Evolutionary conservation across 805 yeast species (phyloP).

Genomic region (Candida khao-thaluensis): DNA sequence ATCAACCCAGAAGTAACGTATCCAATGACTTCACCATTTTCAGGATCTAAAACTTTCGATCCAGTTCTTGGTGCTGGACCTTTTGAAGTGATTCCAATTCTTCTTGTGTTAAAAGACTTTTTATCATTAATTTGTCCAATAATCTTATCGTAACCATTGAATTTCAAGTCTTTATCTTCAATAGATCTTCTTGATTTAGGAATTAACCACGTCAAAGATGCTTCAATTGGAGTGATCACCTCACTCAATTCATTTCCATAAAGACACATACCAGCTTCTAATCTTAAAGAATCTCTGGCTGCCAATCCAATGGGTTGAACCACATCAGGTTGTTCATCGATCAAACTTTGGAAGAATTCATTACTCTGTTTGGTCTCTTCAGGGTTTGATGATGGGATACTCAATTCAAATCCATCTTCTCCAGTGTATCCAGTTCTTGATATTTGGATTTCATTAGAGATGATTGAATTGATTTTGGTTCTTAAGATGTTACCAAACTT

Average conservation of each 20-base stretch:
- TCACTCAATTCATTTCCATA: constrained; percentile 92
- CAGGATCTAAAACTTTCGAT: constrained; percentile 58
- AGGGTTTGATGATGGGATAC: constrained; percentile 55
- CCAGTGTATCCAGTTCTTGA: constrained; percentile 98
- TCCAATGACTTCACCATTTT: constrained; percentile 41
- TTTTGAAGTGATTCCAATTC: constrained; percentile 72
- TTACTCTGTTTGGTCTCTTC: constrained; percentile 44
- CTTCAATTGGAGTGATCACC: constrained; percentile 80
- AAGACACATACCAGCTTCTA: constrained; percentile 98
- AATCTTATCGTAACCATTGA: constrained; percentile 77
- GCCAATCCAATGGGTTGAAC: constrained; percentile 93
- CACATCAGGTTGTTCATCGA: constrained; percentile 49
- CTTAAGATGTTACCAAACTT: constrained; percentile 60
- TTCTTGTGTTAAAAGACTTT: constrained; percentile 47
- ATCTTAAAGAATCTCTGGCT: constrained; percentile 93
- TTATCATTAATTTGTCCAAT: constrained; percentile 71
- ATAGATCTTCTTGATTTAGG: constrained; percentile 69
- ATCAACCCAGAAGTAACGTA: constrained; percentile 63
- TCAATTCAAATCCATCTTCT: constrained; percentile 95
- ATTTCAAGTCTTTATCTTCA: constrained; percentile 32
- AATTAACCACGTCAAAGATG: constrained; percentile 85
- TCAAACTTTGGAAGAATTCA: constrained; percentile 59
- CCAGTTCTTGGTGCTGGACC: constrained; percentile 96
- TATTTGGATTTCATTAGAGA: constrained; percentile 59
- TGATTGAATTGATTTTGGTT: constrained; percentile 47